Evolutionary conservation across 768 basidiomycete species (phyloP).

Genomic region (Rhodotorula toruloides): DNA sequence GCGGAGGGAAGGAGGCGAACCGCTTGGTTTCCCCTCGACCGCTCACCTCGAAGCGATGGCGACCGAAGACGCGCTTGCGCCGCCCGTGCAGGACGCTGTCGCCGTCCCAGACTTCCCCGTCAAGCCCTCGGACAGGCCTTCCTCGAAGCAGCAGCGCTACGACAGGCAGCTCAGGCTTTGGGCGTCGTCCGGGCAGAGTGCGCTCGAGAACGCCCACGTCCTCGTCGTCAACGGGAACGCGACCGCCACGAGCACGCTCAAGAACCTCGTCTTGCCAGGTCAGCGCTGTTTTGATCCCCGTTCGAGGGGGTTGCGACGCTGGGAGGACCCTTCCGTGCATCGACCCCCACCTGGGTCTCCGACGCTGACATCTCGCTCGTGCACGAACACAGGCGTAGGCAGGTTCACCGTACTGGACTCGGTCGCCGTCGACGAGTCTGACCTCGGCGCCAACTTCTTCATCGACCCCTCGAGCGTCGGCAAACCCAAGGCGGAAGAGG

Average conservation of each 20-base stretch:
- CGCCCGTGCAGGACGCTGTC: slow-evolving; percentile 22
- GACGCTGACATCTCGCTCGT: neutral
- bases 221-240: slow-evolving; percentile 75
- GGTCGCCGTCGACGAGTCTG: slow-evolving; percentile 58
- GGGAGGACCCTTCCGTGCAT: neutral
- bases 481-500: slow-evolving; percentile 70
- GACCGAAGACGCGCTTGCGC: slow-evolving; percentile 3
- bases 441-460: slow-evolving; percentile 96
- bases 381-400: slow-evolving; percentile 58
- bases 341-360: neutral
- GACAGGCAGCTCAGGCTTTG: slow-evolving; percentile 92
- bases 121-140: slow-evolving; percentile 7
- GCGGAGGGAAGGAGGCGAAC: neutral
- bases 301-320: neutral
- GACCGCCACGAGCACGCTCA: slow-evolving; percentile 80
- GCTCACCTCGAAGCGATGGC: neutral
- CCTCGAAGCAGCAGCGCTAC: slow-evolving; percentile 73
- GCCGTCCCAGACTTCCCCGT: neutral
- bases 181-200: slow-evolving; percentile 85
- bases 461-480: slow-evolving; percentile 73
- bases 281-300: neutral
- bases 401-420: slow-evolving; percentile 86
- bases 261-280: slow-evolving; percentile 92
- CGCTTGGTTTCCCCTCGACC: neutral
- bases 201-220: slow-evolving; percentile 76